Evolutionary conservation across 2,329 filamentous ascomycete genomes (phyloP).

Genomic region (Fusarium sp.): DNA sequence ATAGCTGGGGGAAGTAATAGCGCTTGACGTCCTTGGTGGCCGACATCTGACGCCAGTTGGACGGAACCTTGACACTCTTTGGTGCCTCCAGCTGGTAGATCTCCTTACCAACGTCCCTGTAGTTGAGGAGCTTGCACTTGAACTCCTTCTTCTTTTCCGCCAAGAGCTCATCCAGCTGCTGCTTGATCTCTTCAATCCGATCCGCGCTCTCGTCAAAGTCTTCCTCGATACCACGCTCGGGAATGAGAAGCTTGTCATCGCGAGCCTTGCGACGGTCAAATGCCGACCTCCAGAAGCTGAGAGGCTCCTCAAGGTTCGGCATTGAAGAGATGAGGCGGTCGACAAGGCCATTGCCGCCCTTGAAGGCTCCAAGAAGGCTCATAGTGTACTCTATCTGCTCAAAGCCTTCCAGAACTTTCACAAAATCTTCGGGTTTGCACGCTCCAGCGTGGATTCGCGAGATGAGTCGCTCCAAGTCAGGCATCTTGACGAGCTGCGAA

Average conservation of each 20-base stretch:
- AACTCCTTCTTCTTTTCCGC: conserved; percentile 78
- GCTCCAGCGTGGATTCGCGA: conserved; percentile 92
- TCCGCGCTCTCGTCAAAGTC: conserved; percentile 91
- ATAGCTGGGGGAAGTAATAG: conserved; percentile 91
- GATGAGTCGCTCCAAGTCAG: conserved; percentile 92
- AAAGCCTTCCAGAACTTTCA: conserved; percentile 93
- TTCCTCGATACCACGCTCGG: conserved; percentile 87
- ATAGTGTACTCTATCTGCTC: conserved; percentile 98
- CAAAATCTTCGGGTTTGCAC: conserved; percentile 93
- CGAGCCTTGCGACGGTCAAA: conserved; percentile 87
- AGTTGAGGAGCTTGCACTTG: conserved; percentile 79
- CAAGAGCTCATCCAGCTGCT: conserved; percentile 77
- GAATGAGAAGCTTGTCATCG: conserved; percentile 84
- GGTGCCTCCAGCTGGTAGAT: conserved; percentile 96
- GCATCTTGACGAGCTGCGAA: conserved; percentile 88
- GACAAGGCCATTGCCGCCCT: conserved; percentile 84
- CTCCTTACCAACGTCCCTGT: conserved; percentile 92
- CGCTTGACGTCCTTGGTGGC: conserved; percentile 90
- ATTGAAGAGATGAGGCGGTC: conserved; percentile 85
- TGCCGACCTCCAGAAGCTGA: conserved; percentile 90
- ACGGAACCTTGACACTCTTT: conserved; percentile 85
- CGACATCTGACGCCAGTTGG: conserved; percentile 95
- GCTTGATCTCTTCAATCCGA: conserved; percentile 79
- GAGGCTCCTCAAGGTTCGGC: conserved; percentile 81
- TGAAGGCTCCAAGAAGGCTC: conserved; percentile 78